Evolutionary conservation across 2,329 filamentous ascomycete species (phyloP).

Genomic region (Raffaelea arxii): DNA sequence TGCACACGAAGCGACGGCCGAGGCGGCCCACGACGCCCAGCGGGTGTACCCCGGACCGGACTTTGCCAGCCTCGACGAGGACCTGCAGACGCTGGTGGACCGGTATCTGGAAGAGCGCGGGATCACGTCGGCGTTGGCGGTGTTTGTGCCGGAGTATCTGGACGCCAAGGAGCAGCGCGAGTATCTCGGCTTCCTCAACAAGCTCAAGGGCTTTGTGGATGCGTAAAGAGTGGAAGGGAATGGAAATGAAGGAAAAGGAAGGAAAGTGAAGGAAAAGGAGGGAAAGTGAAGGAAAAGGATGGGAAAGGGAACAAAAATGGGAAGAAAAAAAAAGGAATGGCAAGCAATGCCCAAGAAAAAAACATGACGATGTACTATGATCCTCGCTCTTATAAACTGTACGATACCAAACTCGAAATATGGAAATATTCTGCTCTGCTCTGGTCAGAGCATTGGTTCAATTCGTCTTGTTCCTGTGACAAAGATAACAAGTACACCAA

Average conservation of each 20-base stretch:
- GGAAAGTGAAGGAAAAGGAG: too few relatives aligned
- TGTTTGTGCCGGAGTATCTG: slow-evolving; percentile 93
- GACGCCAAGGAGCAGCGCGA: slow-evolving; percentile 98
- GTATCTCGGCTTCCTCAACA: slow-evolving; percentile 83
- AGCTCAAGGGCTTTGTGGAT: slow-evolving; percentile 78
- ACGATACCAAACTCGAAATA: background rate
- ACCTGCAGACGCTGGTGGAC: slow-evolving; percentile 86
- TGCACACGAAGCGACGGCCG: slow-evolving; percentile 65
- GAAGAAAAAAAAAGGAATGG: background rate
- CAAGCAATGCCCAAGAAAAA: too few relatives aligned
- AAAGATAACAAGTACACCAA: too few relatives aligned
- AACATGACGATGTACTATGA: background rate
- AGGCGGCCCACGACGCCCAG: slow-evolving; percentile 66
- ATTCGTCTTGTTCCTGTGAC: too few relatives aligned
- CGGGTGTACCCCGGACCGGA: slow-evolving; percentile 82
- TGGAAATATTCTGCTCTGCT: too few relatives aligned
- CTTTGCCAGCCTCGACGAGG: slow-evolving; percentile 90
- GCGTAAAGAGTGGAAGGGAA: slow-evolving; percentile 33
- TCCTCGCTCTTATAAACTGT: background rate
- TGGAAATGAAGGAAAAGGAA: background rate
- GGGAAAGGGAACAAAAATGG: background rate
- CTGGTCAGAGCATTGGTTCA: too few relatives aligned
- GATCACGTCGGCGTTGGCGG: slow-evolving; percentile 73
- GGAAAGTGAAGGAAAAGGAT: background rate
- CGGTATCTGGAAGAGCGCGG: slow-evolving; percentile 91